Conservation (phyloP, 257 asterid genomes). For the Solanum dulcamara region DNA sequence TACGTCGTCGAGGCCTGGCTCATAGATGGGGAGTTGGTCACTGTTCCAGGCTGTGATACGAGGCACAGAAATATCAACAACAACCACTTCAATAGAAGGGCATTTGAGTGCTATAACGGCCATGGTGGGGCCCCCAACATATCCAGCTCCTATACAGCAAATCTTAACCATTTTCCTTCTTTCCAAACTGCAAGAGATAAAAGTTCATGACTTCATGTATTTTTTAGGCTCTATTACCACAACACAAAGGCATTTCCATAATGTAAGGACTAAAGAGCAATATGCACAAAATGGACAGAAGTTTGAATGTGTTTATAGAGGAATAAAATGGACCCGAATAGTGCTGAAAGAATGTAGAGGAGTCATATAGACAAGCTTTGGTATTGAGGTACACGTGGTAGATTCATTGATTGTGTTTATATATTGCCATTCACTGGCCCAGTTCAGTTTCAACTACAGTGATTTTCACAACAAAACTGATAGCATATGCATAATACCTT, state of each 20-base stretch:
- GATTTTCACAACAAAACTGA: background rate
- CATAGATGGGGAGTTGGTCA: slow-evolving; percentile 17
- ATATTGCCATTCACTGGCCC: background rate
- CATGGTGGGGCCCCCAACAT: slow-evolving; percentile 19
- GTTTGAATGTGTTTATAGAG: background rate
- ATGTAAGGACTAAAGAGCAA: background rate
- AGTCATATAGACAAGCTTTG: background rate
- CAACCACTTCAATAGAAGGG: slow-evolving; percentile 15
- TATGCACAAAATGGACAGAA: background rate
- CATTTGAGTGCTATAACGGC: slow-evolving; percentile 20
- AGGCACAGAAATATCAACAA: slow-evolving; percentile 17
- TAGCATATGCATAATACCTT: background rate
- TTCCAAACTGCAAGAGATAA: background rate
- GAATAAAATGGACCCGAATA: background rate
- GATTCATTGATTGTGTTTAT: background rate
- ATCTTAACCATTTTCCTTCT: slow-evolving; percentile 17
- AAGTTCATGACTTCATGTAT: background rate
- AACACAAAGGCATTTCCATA: background rate
- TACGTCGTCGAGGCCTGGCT: slow-evolving; percentile 17
- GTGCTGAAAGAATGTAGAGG: background rate
- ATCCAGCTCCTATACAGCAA: slow-evolving; percentile 22
- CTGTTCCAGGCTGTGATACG: slow-evolving; percentile 21
- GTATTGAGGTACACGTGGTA: background rate
- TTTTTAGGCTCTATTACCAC: background rate
- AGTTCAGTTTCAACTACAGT: background rate